Base-by-base conservation (phyloP, 164 flowering plant genomes). In the Liriodendron chinense region DNA sequence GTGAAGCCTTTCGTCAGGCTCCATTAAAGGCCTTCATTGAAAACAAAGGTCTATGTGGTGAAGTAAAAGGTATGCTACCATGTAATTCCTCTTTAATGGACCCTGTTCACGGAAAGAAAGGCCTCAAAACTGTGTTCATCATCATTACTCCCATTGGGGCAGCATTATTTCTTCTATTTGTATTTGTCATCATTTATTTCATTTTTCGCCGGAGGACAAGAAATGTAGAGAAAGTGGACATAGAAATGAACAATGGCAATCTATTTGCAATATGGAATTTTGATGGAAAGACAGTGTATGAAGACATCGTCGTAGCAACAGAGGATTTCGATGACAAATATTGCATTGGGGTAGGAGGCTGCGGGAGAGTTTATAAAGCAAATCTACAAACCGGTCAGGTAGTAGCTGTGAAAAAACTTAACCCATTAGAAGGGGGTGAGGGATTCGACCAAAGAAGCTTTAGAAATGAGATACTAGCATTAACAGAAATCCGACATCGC, bases 401-500 rank as follows among this genome's bases (percentile, higher is more conserved):
- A 70, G 70, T 78, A 20, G 80, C 77, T 8, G 18, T 78, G 14
- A 78, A 78, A 70, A 74, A 70, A 34, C 85, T 89, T 1, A 69
- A 84, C 56, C 47, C 72, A 16, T 68, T 82, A 43, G 86, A 87
- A 50, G 80, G 83, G 24, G 66, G 73, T 61, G 83, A 84, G 66
- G 0, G 25, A 1, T 26, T 18, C 9, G 70, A 47, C 21, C 47
- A n/a, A 50, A 22, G 25, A 70, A 86, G 89, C 65, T 90, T 90
- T 49, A 78, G 80, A 80, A 90, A 82, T 28, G 94, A 90, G 80
- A 88, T 90, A 1, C 76, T 78, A 18, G 68, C 82, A 7, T 62
- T 90, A 71, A 90, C 89, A 25, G 82, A 86, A 48, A 77, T 82
- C 1, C 71, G 89, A 68, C 94, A 91, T 80, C 76, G 90, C 24